phyloP scores from a whole-genome alignment of 371 early-diverging fungal species.

The Circinella minor region DNA sequence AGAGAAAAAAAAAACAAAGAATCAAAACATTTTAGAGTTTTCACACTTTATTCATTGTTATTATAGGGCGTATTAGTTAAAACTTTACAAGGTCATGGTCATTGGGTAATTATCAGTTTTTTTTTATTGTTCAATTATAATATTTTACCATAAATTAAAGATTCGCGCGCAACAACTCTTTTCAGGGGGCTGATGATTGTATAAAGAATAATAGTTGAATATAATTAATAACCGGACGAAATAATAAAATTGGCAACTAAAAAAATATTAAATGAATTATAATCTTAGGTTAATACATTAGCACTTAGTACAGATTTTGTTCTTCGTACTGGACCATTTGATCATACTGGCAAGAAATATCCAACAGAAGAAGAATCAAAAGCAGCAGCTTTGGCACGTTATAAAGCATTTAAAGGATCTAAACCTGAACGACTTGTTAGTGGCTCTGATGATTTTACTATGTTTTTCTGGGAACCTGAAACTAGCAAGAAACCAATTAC shows the following conservation, averaged over 20 bases:
- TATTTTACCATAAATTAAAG: too few species aligned
- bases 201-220: too few species aligned
- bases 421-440: conserved; percentile 87
- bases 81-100: conserved; percentile 91
- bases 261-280: too few species aligned
- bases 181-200: too few species aligned
- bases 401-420: conserved; percentile 71
- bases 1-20: background rate
- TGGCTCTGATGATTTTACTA: conserved; percentile 96
- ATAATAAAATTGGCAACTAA: too few species aligned
- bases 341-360: conserved; percentile 76
- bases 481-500: conserved; percentile 84
- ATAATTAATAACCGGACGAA: too few species aligned
- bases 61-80: conserved; percentile 81
- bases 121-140: too few species aligned
- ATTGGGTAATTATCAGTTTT: conserved; percentile 66
- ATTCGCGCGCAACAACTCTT: too few species aligned
- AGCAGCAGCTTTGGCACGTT: conserved; percentile 77
- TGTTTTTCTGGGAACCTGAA: conserved; percentile 93
- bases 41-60: conserved; percentile 1
- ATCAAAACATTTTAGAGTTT: background rate
- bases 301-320: conserved; percentile 91
- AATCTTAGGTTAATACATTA: conserved; percentile 86
- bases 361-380: conserved; percentile 71
- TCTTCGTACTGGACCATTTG: conserved; percentile 89